Conservation (phyloP, 2,329 filamentous ascomycete genomes). For the Calonectria pseudoturangicola region DNA sequence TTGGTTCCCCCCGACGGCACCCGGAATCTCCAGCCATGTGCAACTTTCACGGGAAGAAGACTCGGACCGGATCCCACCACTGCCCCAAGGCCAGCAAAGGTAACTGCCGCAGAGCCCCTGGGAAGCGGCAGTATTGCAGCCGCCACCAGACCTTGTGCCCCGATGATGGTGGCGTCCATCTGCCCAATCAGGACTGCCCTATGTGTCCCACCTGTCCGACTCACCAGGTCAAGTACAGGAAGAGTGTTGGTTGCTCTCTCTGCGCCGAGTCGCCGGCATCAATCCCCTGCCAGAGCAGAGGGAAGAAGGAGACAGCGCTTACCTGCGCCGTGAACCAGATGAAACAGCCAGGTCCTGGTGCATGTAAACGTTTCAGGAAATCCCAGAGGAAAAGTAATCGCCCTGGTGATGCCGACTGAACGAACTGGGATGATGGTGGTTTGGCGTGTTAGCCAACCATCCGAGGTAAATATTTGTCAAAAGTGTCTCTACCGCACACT, state of each 20-base stretch:
- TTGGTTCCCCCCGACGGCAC: neutral
- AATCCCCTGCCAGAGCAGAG: neutral
- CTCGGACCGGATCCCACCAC: constrained; percentile 16
- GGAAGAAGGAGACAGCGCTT: no score
- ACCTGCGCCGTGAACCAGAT: neutral
- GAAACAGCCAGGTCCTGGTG: neutral
- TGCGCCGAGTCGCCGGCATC: neutral
- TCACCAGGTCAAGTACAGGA: constrained; percentile 30
- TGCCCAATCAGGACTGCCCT: constrained; percentile 17
- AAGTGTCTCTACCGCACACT: constrained; percentile 3
- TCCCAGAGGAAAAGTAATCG: neutral
- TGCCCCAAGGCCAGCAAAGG: constrained; percentile 28
- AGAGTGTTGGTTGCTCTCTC: constrained; percentile 9
- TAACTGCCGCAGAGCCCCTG: constrained; percentile 23
- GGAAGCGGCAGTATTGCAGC: constrained; percentile 22
- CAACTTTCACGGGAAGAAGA: constrained; percentile 25
- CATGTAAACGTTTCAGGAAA: neutral
- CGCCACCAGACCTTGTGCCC: constrained; percentile 23
- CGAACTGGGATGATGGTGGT: neutral
- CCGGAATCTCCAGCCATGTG: neutral
- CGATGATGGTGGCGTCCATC: constrained; percentile 17
- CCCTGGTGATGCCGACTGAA: neutral
- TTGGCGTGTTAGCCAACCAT: constrained; percentile 9
- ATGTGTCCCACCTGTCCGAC: constrained; percentile 20
- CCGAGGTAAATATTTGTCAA: constrained; percentile 15